Evolutionary conservation across 2,329 filamentous ascomycete species (phyloP).

Genomic region (Xylaria sp.): DNA sequence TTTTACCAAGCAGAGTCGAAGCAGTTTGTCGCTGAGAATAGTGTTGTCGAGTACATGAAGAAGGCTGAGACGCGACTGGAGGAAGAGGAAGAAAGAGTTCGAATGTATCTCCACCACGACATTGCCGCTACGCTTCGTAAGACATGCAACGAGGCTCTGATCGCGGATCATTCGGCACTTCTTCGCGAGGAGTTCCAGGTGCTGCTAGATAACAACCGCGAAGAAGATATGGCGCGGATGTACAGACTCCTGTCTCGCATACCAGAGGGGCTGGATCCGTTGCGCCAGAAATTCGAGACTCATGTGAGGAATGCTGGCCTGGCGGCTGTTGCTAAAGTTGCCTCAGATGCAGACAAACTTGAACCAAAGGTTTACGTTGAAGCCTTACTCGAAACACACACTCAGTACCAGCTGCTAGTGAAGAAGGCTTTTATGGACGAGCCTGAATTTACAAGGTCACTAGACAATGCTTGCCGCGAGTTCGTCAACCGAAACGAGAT

Average conservation of each 20-base stretch:
- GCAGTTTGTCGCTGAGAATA: constrained; percentile 92
- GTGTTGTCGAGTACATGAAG: constrained; percentile 99
- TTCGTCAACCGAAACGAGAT: constrained; percentile 98
- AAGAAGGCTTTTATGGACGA: constrained; percentile 91
- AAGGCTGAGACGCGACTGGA: constrained; percentile 86
- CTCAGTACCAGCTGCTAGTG: constrained; percentile 85
- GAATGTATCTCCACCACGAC: constrained; percentile 85
- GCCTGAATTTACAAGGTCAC: constrained; percentile 89
- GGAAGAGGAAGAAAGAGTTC: constrained; percentile 91
- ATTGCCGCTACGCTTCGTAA: constrained; percentile 81
- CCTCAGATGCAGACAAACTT: constrained; percentile 78
- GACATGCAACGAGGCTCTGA: constrained; percentile 81
- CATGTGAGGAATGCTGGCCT: constrained; percentile 89
- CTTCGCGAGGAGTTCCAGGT: constrained; percentile 94
- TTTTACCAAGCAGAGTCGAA: constrained; percentile 94
- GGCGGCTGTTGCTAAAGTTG: constrained; percentile 83
- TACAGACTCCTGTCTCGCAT: constrained; percentile 87
- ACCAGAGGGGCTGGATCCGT: constrained; percentile 81
- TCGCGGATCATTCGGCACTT: constrained; percentile 79
- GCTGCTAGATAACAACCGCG: constrained; percentile 86
- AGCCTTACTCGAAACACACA: constrained; percentile 88
- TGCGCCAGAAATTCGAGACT: constrained; percentile 80
- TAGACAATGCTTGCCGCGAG: constrained; percentile 95
- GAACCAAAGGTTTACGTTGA: constrained; percentile 98
- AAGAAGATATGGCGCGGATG: constrained; percentile 95